Percentiles rank a stretch among this genome's conserved stretches.
These are phyloP conservation scores for Cladosporium sphaerospermum DNA, from an alignment of 2,329 filamentous ascomycete species.

Conservation along the genomic window DNA sequence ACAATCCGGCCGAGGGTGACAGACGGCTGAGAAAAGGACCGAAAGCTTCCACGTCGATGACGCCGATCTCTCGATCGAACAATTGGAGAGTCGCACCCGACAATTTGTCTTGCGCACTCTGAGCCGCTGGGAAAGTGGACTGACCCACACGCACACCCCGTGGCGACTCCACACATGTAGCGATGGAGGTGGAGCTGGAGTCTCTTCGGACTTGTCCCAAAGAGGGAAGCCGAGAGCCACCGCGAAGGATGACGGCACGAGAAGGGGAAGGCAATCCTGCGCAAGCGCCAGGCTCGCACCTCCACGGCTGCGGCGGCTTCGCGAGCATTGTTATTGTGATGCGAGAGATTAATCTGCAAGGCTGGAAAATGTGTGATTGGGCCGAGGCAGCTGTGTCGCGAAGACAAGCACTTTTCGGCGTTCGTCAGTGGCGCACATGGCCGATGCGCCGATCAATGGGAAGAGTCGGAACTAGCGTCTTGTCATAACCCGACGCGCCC, in stretches of 20 bases:
- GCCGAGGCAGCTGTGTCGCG: not conserved
- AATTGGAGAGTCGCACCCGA: not conserved
- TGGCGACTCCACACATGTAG: constrained; percentile 4
- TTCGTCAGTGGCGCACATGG: not conserved
- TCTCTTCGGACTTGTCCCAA: not conserved
- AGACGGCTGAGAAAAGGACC: too few species aligned
- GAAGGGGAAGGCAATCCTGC: not conserved
- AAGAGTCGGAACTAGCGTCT: not conserved
- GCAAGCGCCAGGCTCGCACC: not conserved
- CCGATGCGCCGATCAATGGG: not conserved
- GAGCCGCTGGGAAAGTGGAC: not conserved
- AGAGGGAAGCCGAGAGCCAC: not conserved
- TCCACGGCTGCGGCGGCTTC: not conserved
- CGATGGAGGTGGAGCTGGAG: constrained; percentile 5
- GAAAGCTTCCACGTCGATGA: not conserved
- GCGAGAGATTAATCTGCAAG: not conserved
- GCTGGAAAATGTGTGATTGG: not conserved
- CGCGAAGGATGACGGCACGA: not conserved
- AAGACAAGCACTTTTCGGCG: not conserved
- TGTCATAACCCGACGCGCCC: not conserved
- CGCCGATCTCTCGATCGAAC: not conserved
- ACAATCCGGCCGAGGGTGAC: too few species aligned
- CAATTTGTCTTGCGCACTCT: not conserved
- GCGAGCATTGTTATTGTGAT: not conserved
- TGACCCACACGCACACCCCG: not conserved